phyloP scores from a whole-genome alignment of 2,329 filamentous ascomycete genomes.

The Colletotrichum cereale region DNA sequence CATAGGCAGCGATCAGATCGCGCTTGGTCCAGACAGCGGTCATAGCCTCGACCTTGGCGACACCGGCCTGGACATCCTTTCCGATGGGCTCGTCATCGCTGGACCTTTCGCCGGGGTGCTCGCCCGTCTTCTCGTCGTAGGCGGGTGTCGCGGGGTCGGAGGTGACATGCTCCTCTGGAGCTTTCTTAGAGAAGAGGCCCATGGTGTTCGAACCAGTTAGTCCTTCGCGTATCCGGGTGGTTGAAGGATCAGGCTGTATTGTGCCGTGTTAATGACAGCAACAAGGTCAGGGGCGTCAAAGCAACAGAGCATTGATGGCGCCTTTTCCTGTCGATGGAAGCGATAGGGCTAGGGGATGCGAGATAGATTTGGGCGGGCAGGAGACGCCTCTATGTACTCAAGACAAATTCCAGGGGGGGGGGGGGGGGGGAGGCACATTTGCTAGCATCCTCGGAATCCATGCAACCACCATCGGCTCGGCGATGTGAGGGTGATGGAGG shows the following conservation, averaged over 20 bases:
- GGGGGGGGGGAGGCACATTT: background rate
- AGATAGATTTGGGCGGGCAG: background rate
- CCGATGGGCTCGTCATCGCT: constrained; percentile 51
- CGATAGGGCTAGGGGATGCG: background rate
- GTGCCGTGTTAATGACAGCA: background rate
- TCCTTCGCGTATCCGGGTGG: background rate
- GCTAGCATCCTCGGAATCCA: background rate
- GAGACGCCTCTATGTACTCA: constrained; percentile 9
- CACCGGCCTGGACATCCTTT: constrained; percentile 56
- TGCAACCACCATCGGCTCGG: constrained; percentile 32
- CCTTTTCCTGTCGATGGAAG: background rate
- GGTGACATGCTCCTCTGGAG: constrained; percentile 28
- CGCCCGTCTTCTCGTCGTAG: constrained; percentile 31
- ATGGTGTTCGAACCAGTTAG: constrained; percentile 6
- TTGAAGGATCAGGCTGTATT: background rate
- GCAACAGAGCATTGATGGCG: background rate
- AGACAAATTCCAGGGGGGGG: background rate
- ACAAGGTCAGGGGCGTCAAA: background rate
- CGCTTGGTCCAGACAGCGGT: constrained; percentile 58
- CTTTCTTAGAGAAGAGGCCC: constrained; percentile 31
- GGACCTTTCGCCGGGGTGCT: constrained; percentile 32
- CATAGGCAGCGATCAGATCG: constrained; percentile 58
- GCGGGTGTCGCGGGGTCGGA: constrained; percentile 13
- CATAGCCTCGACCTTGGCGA: constrained; percentile 62
- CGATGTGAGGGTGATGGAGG: constrained; percentile 20